Evolutionary conservation across 176 grass and related monocot species (phyloP).

Genomic region (Saccharum officinarum): DNA sequence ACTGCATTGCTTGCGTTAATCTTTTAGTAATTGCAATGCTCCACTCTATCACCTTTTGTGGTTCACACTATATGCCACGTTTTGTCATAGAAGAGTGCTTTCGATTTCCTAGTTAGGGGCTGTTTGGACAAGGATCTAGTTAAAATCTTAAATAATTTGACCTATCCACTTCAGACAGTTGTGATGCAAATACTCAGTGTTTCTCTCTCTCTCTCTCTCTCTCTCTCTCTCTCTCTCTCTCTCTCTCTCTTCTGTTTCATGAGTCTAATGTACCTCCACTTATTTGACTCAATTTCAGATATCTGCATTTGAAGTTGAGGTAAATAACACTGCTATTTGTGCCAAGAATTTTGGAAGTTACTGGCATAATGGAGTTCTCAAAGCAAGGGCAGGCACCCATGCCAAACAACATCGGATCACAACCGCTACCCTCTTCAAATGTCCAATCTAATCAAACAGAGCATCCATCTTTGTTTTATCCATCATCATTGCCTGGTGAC

Average conservation of each 20-base stretch:
- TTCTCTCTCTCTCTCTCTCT: neutral
- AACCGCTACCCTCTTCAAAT: conserved; percentile 40
- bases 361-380: conserved; percentile 45
- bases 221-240: no score
- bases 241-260: neutral
- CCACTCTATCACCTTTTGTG: neutral
- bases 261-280: neutral
- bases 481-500: conserved; percentile 42
- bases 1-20: neutral
- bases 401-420: conserved; percentile 46
- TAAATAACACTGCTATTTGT: neutral
- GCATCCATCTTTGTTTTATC: conserved; percentile 46
- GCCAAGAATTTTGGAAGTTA: neutral
- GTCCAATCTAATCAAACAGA: conserved; percentile 49
- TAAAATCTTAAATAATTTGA: neutral
- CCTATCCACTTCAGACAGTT: neutral
- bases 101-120: neutral
- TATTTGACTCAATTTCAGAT: conserved; percentile 28
- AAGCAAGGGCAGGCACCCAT: conserved; percentile 54
- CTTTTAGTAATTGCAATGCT: neutral
- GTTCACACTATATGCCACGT: neutral
- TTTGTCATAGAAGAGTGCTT: neutral
- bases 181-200: neutral
- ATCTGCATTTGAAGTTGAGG: neutral
- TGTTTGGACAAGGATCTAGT: neutral